Evolutionary conservation across 2,329 filamentous ascomycete genomes (phyloP).

Genomic region (Chrysoporthe puriensis): DNA sequence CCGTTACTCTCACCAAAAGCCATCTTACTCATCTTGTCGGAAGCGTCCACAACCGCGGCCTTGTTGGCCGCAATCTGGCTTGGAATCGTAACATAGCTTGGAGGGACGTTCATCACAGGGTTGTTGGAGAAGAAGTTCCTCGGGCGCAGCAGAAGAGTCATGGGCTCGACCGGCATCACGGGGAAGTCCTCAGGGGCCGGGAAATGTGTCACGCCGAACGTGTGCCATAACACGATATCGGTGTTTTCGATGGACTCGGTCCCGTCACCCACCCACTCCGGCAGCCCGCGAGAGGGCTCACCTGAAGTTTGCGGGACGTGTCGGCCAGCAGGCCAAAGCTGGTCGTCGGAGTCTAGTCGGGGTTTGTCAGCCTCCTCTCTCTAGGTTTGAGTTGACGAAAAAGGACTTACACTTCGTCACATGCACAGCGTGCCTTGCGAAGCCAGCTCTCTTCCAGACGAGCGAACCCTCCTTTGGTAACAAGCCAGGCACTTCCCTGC

Average conservation of each 20-base stretch:
- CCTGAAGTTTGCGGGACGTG: slow-evolving; percentile 89
- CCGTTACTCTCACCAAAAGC: slow-evolving; percentile 33
- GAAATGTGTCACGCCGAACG: slow-evolving; percentile 89
- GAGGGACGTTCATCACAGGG: slow-evolving; percentile 79
- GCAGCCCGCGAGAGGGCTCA: slow-evolving; percentile 72
- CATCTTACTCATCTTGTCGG: slow-evolving; percentile 52
- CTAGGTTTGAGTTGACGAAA: too few species aligned
- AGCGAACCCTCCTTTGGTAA: slow-evolving; percentile 80
- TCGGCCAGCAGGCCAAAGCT: slow-evolving; percentile 82
- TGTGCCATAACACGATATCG: slow-evolving; percentile 91
- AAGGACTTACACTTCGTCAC: slow-evolving; percentile 80
- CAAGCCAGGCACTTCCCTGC: slow-evolving; percentile 77
- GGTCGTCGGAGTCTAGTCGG: slow-evolving; percentile 70
- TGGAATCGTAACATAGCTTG: slow-evolving; percentile 73
- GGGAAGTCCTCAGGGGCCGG: slow-evolving; percentile 90
- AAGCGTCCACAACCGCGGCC: slow-evolving; percentile 48
- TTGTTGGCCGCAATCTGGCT: slow-evolving; percentile 62
- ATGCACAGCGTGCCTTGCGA: slow-evolving; percentile 83
- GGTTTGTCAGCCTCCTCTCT: slow-evolving; percentile 13
- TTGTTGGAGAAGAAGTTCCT: slow-evolving; percentile 83
- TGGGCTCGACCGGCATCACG: slow-evolving; percentile 86
- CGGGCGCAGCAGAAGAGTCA: slow-evolving; percentile 78
- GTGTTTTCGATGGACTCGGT: slow-evolving; percentile 73
- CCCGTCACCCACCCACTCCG: slow-evolving; percentile 77
- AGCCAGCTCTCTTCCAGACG: slow-evolving; percentile 88